Base-by-base conservation (phyloP, 345 rosid genomes). In the Lagerstroemia speciosa region DNA sequence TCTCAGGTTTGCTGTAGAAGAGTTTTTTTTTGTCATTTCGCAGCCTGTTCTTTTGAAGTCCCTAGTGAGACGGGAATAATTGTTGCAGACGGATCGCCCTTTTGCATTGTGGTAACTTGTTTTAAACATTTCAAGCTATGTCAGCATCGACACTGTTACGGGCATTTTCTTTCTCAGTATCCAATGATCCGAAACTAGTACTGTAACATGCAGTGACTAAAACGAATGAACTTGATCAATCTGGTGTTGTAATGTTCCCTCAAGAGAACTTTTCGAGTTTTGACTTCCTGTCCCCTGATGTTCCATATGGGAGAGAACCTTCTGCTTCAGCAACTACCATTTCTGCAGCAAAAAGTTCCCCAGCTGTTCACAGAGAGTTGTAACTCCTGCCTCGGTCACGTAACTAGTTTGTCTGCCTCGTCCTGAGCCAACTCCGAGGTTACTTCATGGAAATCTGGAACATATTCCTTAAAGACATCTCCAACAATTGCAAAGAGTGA, bases 371-470 rank as follows among this genome's bases (percentile, higher is more conserved):
- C n/a, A n/a, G 57, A 69, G 30, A 26, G 67, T 67, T 65, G 88
- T 83, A 16, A 86, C 89, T 66, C 79, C 82, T 20, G 92, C 76
- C 69, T 86, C 92, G 2, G 91, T 68, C 70, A 79, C 82, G 41
- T 76, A 87, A 65, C 79, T 71, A 86, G 75, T 77, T 89, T 85
- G 58, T 84, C 95, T 60, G 82, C 91, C 78, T 81, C 89, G 45
- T 88, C 97, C 97, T 97, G 90, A 64, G 79, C 93, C 78, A 93
- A 64, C 73, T 87, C 88, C 24, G 98, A 77, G 20, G 91, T 86
- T 41, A 83, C 67, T 72, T 90, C 98, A 73, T 93, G 84, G 26
- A 81, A 79, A 67, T 88, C 93, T 0, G 98, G 90, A 29, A 72
- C 90, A 63, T 93, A 83, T 57, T 90, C 97, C 97, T 93, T 80